Percentiles rank a stretch among this genome's conserved stretches.
Evolutionary conservation across 257 asterid genomes (phyloP).

Genomic region (Nicotiana attenuata): DNA sequence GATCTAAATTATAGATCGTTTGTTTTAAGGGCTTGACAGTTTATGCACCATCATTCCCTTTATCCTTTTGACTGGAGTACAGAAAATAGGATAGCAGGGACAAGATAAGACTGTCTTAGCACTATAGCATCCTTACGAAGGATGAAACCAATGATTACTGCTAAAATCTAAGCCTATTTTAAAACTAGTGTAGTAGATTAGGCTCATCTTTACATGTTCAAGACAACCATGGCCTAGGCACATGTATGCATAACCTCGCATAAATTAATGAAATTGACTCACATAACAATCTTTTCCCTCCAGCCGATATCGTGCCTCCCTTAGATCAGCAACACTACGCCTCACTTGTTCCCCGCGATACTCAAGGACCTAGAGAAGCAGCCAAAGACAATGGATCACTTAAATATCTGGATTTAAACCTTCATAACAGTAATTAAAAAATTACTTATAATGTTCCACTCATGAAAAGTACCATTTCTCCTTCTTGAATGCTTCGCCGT

Average conservation of each 20-base stretch:
- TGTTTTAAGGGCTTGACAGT: not conserved
- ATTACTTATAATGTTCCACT: not conserved
- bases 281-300: slow-evolving; percentile 98
- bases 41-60: not conserved
- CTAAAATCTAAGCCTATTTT: not conserved
- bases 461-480: slow-evolving; percentile 69
- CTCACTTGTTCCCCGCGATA: slow-evolving; percentile 92
- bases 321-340: slow-evolving; percentile 77
- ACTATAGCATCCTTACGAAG: not conserved
- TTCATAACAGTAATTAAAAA: slow-evolving; percentile 9
- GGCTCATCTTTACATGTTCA: not conserved
- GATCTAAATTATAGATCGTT: not conserved
- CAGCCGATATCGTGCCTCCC: slow-evolving; percentile 66
- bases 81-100: not conserved
- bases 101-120: not conserved
- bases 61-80: not conserved
- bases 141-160: not conserved
- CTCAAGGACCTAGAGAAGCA: slow-evolving; percentile 67
- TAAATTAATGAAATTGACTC: slow-evolving; percentile 34
- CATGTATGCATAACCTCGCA: not conserved
- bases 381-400: not conserved
- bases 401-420: slow-evolving; percentile 5
- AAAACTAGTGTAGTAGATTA: not conserved
- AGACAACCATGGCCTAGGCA: not conserved
- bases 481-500: slow-evolving; percentile 73